These are phyloP conservation scores for Colletotrichum lini DNA, from an alignment of 2,329 filamentous ascomycete genomes.

Conservation along the genomic window DNA sequence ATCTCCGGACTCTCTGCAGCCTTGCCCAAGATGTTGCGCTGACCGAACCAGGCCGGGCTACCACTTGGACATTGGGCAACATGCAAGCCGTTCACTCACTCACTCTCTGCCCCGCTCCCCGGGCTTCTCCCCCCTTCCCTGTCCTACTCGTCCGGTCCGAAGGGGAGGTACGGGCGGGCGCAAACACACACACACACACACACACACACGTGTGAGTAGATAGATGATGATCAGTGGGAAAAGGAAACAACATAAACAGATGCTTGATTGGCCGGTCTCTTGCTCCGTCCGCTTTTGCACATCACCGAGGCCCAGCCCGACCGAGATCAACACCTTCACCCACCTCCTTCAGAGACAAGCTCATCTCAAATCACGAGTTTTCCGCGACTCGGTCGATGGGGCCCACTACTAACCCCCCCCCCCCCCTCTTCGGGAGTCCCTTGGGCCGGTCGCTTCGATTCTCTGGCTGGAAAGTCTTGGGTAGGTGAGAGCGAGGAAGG, in stretches of 20 bases:
- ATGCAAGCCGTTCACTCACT: neutral
- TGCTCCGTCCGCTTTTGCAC: neutral
- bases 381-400: slow-evolving; percentile 5
- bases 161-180: too few species aligned
- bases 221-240: neutral
- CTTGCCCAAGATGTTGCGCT: neutral
- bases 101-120: neutral
- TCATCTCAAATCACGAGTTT: slow-evolving; percentile 13
- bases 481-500: neutral
- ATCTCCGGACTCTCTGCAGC: slow-evolving; percentile 3
- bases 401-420: neutral
- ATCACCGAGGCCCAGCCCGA: slow-evolving; percentile 5
- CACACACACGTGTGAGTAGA: neutral
- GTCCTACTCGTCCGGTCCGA: neutral
- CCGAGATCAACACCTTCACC: neutral
- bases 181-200: too few species aligned
- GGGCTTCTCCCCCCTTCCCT: neutral
- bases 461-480: too few species aligned
- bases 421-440: neutral
- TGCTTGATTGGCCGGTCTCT: neutral
- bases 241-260: too few species aligned
- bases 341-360: neutral
- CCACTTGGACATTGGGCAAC: neutral
- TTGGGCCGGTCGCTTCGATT: neutral
- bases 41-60: too few species aligned